Base-by-base conservation (phyloP, 768 basidiomycete genomes). In the Rhodotorula kratochvilovae region DNA sequence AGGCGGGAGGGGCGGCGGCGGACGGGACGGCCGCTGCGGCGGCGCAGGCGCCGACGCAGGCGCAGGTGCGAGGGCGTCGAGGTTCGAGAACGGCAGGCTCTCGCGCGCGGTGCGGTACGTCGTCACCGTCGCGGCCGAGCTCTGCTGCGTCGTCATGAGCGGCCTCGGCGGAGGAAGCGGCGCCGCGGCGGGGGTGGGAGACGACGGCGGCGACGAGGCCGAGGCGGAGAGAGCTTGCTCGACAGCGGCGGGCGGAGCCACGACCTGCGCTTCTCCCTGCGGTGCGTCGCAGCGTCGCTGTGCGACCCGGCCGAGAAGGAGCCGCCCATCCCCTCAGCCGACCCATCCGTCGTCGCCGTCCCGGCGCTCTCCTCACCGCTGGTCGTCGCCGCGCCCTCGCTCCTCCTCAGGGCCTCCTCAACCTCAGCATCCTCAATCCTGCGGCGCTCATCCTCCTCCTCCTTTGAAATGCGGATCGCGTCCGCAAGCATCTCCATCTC, bases 401-500 rank as follows among this genome's bases (percentile, higher is more conserved):
- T 64, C 36, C 19, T 17, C 61, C 43, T 60, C 48, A 67, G 64
- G 3, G 62, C 70, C 21, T 35, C 29, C 33, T 56, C 36, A 12
- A 71, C 42, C 23, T 70, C 62, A 31, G 54, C 23, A 27, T 56
- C 59, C 46, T 70, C 68, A 16, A 58, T 3, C 50, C 50, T 43
- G 43, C 29, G 29, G 27, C 72, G 31, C 45, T 62, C 57, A 13
- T 55, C 13, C 25, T 73, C 72, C 48, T 73, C 72, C 39, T 70
- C 72, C 42, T 67, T 54, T 31, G 61, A 63, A 36, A 73, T 60
- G 39, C 72, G 56, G 46, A 73, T 73, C 27, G 72, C 72, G 7
- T 67, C 45, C 29, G 66, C 63, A 13, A 73, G 54, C 61, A 70
- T 63, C 46, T 73, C 68, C 68, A 66, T 66, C 67, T 73, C 72